phyloP scores from a whole-genome alignment of 2,329 filamentous ascomycete species.

The Basipetospora sp. region DNA sequence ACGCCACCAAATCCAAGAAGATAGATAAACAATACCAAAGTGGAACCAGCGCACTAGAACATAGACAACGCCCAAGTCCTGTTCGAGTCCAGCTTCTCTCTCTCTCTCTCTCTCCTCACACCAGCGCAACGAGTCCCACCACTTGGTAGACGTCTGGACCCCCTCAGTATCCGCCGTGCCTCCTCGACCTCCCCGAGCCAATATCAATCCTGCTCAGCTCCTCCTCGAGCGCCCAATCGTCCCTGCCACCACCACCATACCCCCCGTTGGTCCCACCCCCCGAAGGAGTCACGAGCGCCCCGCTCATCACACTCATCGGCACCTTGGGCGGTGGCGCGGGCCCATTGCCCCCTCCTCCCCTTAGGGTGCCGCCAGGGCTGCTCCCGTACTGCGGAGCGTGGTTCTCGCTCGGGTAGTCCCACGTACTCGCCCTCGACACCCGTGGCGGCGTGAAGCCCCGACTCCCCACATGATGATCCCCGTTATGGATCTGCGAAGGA shows the following conservation, averaged over 20 bases:
- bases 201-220: slow-evolving; percentile 58
- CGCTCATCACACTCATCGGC: slow-evolving; percentile 37
- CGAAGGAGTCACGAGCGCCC: slow-evolving; percentile 16
- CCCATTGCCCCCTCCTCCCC: too few relatives aligned
- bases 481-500: slow-evolving; percentile 35
- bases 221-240: slow-evolving; percentile 48
- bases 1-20: not conserved
- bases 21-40: not conserved
- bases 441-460: slow-evolving; percentile 25
- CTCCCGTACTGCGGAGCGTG: slow-evolving; percentile 25
- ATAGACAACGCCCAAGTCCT: too few relatives aligned
- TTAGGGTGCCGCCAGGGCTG: slow-evolving; percentile 12
- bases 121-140: too few relatives aligned
- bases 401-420: slow-evolving; percentile 40
- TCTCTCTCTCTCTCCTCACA: too few relatives aligned
- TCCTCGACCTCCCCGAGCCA: slow-evolving; percentile 42
- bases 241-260: slow-evolving; percentile 20
- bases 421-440: slow-evolving; percentile 32
- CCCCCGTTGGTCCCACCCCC: slow-evolving; percentile 17
- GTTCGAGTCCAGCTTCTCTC: too few relatives aligned
- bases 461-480: slow-evolving; percentile 17
- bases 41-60: too few relatives aligned
- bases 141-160: too few relatives aligned
- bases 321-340: slow-evolving; percentile 60
- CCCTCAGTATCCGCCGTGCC: slow-evolving; percentile 33